Evolutionary conservation across 768 basidiomycete genomes (phyloP), one percentile per base, ranked within the genome.

Genomic region (Xerocomellus intermedius): DNA sequence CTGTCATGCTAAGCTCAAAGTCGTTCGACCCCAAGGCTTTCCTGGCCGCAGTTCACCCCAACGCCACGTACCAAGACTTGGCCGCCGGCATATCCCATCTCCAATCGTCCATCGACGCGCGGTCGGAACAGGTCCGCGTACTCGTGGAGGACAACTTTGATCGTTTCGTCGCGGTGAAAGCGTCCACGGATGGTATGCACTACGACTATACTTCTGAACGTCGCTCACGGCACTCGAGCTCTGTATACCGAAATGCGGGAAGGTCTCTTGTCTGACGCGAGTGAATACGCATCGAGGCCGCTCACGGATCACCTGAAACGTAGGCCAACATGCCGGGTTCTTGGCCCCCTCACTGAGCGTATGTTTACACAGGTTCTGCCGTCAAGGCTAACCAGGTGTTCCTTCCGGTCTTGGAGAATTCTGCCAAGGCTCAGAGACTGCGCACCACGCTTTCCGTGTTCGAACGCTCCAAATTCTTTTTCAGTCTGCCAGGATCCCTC

Each of bases 121-220:
- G 95, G 42, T 95, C 94, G 2, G 91, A 95, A 61, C 97, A 95
- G n/a, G 87, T 98, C 53, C 80, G 94, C 38, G 84, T 95, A 21
- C 79, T 99, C 32, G 97, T 99, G 10, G 95, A 98, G 69, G 94
- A 98, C 63, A 97, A 98, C 71, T 98, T 98, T 71, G 95, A 98
- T 73, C 81, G 94, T 13, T 99, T 98, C 65, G 96, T 98, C 17
- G 91, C 92, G 3, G 96, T 99, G 52, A 99, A 99, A 65, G 91
- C 92, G 9, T 91, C 90, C 9, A 96, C 91, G n/a, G 95, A 96
- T 72, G 89, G 95, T 94, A 70, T 50, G 75, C 52, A 45, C 22
- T 50, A 66, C 63, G 48, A 39, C 17, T 35, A 13, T 39, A n/a
- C 44, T 28, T 16, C 19, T 21, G 28, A 17, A 32, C 4, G 43